A percentile compares a stretch with the other conserved stretches of the same genome.
Conservation (phyloP, 2,329 filamentous ascomycete species). For the Aspergillus sp. region DNA sequence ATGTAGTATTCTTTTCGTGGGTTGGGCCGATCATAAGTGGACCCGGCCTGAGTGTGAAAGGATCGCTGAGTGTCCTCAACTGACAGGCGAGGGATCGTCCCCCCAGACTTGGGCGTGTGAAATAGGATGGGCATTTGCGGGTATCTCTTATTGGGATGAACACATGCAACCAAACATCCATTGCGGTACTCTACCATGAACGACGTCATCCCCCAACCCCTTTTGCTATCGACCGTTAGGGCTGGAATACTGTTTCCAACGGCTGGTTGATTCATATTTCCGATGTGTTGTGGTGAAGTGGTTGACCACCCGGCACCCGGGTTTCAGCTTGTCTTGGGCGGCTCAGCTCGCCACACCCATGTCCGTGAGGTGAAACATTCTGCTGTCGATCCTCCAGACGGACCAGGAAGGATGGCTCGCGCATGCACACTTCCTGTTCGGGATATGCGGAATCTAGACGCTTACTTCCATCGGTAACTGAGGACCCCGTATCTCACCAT, state of each 20-base stretch:
- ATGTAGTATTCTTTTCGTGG: background rate
- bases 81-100: background rate
- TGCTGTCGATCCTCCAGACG: too few species aligned
- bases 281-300: background rate
- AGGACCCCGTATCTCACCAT: too few species aligned
- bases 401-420: too few species aligned
- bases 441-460: too few species aligned
- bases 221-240: background rate
- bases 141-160: background rate
- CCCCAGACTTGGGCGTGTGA: background rate
- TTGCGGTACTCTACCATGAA: background rate
- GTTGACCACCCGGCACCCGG: background rate
- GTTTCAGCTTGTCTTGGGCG: background rate
- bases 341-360: background rate
- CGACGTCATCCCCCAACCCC: background rate
- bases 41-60: background rate
- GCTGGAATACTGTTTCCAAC: too few species aligned
- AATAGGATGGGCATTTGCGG: background rate
- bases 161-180: background rate
- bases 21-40: conserved; percentile 1
- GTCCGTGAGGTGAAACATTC: background rate
- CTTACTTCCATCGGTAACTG: too few species aligned
- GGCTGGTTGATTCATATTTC: too few species aligned
- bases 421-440: too few species aligned
- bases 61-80: background rate